Conservation (phyloP, 148 eudicot species). For the Spergularia bocconei region DNA sequence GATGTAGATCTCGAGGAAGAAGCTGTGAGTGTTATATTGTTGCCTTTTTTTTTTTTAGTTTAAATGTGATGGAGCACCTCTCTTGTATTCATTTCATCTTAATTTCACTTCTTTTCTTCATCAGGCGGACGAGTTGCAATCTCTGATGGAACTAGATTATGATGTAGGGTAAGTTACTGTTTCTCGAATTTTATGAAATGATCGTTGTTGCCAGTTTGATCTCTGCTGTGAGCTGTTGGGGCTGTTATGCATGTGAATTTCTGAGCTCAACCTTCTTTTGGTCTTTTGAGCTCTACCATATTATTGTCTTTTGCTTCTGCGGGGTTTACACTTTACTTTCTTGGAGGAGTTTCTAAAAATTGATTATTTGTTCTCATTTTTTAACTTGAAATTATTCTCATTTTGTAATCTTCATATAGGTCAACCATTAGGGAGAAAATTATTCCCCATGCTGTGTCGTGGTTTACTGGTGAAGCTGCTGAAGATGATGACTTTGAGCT, state of each 20-base stretch:
- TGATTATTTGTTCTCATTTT: background rate
- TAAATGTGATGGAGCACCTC: background rate
- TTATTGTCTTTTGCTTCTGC: background rate
- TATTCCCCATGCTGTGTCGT: constrained; percentile 87
- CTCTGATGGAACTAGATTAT: constrained; percentile 85
- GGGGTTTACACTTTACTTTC: background rate
- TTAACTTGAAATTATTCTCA: background rate
- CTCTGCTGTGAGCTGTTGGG: background rate
- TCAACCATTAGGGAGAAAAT: constrained; percentile 73
- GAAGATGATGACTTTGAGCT: constrained; percentile 47
- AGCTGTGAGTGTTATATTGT: constrained; percentile 37
- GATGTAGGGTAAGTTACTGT: constrained; percentile 70
- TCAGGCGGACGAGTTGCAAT: constrained; percentile 86
- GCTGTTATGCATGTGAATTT: background rate
- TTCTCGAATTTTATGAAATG: background rate
- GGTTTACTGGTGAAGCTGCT: constrained; percentile 95
- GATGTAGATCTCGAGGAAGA: constrained; percentile 83
- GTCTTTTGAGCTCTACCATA: background rate
- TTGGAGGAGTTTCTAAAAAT: background rate
- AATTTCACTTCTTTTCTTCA: background rate
- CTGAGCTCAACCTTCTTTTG: background rate
- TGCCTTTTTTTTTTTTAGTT: background rate
- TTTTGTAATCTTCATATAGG: constrained; percentile 29
- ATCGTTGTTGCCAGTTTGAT: too few relatives aligned
- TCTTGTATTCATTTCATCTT: background rate